These are phyloP conservation scores for Psilocybe tampanensis DNA, from an alignment of 768 basidiomycete species.

Conservation along the genomic window DNA sequence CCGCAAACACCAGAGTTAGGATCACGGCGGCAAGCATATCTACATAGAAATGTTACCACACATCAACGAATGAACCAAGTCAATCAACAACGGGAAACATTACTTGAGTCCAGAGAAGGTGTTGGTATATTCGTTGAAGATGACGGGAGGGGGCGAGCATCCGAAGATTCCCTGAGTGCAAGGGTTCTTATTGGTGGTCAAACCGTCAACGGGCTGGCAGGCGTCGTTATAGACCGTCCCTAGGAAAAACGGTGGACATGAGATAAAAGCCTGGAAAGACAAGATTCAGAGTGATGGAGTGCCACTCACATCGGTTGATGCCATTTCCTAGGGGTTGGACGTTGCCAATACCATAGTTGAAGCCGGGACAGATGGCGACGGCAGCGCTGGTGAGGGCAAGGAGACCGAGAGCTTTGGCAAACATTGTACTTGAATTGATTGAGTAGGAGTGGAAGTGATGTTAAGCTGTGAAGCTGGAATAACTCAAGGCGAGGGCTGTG, in stretches of 20 bases:
- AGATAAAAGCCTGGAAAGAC: not conserved
- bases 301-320: conserved; percentile 22
- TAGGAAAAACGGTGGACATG: not conserved
- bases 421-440: no score
- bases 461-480: no score
- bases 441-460: no score
- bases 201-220: conserved; percentile 28
- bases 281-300: not conserved
- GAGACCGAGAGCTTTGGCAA: not conserved
- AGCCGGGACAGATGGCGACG: conserved; percentile 25
- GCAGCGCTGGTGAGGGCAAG: not conserved
- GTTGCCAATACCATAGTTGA: conserved; percentile 33
- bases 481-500: no score
- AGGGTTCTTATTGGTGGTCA: conserved; percentile 30
- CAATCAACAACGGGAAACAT: not conserved
- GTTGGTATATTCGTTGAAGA: conserved; percentile 29
- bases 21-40: conserved; percentile 30
- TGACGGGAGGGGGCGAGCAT: conserved; percentile 29
- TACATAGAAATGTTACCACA: conserved; percentile 9
- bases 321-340: conserved; percentile 16
- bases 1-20: conserved; percentile 27
- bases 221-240: conserved; percentile 31
- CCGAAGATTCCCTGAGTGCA: conserved; percentile 32
- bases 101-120: conserved; percentile 24
- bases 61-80: not conserved